A percentile compares a stretch with the other conserved stretches of the same genome.
phyloP scores from a whole-genome alignment of 352 stramenopile genomes.

The Phytopythium helicoides region DNA sequence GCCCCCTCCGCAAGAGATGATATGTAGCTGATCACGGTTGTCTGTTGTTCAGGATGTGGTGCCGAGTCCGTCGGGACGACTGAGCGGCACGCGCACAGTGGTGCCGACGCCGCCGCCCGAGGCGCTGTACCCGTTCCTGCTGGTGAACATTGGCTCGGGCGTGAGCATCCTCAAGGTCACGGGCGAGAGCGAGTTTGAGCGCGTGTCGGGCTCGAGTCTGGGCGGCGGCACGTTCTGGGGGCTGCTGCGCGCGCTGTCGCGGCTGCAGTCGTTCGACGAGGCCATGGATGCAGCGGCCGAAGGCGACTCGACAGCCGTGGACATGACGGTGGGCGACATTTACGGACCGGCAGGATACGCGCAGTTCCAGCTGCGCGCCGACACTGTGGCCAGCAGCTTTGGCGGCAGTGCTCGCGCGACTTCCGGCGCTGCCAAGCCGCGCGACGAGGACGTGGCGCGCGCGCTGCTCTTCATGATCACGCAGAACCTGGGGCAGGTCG shows the following conservation, averaged over 20 bases:
- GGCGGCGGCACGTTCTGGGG: conserved; percentile 98
- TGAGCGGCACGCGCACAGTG: conserved; percentile 57
- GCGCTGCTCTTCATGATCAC: conserved; percentile 98
- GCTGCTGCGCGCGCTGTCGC: conserved; percentile 92
- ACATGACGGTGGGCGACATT: conserved; percentile 99
- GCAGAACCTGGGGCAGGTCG: conserved; percentile 96
- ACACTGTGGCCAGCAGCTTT: conserved; percentile 95
- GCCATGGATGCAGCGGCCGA: conserved; percentile 70
- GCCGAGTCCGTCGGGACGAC: conserved; percentile 52
- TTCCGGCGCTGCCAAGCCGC: conserved; percentile 28
- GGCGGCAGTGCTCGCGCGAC: conserved; percentile 34
- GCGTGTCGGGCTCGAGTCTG: conserved; percentile 96
- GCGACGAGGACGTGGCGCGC: conserved; percentile 92
- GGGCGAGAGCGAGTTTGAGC: conserved; percentile 88
- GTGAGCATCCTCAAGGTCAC: conserved; percentile 96
- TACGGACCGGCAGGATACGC: conserved; percentile 92
- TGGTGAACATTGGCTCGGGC: conserved; percentile 98
- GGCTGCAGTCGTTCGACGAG: conserved; percentile 74
- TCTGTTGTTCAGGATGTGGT: conserved; percentile 41
- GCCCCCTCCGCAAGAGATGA: too few relatives aligned
- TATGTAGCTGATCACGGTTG: too few relatives aligned
- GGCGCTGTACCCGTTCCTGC: conserved; percentile 93
- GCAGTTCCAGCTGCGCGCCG: conserved; percentile 83
- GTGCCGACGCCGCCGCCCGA: conserved; percentile 48
- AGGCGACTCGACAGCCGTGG: conserved; percentile 75